Conservation (phyloP, 73 alveolate genomes). For the Durusdinium trenchii region DNA sequence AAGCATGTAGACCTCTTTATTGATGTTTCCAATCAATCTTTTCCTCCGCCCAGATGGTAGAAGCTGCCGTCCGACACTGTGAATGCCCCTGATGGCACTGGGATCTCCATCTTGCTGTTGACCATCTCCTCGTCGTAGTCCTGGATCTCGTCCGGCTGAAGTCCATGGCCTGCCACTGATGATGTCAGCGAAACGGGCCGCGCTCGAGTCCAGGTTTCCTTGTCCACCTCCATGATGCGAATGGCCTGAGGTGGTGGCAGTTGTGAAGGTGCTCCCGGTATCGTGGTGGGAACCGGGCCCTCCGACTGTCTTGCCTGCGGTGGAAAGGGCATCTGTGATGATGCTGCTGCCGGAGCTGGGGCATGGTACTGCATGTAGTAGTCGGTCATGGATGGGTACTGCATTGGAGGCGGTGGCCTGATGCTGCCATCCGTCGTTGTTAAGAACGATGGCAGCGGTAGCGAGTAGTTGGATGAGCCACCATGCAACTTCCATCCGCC, state of each 20-base stretch:
- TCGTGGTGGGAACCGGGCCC: background rate
- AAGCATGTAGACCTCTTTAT: background rate
- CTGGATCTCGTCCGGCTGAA: background rate
- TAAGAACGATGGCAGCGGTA: background rate
- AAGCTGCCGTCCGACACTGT: too few species aligned
- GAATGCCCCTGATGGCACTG: too few species aligned
- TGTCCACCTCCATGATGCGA: too few species aligned
- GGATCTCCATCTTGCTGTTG: background rate
- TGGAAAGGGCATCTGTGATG: background rate
- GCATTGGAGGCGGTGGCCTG: too few species aligned
- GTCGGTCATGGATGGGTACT: too few species aligned
- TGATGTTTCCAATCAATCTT: background rate
- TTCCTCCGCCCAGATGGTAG: background rate
- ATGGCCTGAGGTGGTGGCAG: too few species aligned
- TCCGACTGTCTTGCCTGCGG: background rate
- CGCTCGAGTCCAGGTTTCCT: background rate
- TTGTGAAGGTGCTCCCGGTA: background rate
- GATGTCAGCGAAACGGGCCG: background rate
- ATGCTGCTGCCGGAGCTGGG: background rate
- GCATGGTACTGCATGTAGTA: too few species aligned
- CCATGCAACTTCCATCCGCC: constrained; percentile 8
- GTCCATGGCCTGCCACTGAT: background rate
- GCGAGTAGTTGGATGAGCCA: background rate
- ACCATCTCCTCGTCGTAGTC: background rate
- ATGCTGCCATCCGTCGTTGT: background rate